Conservation (phyloP, 139 green algal species). For the Trebouxia sp. region DNA sequence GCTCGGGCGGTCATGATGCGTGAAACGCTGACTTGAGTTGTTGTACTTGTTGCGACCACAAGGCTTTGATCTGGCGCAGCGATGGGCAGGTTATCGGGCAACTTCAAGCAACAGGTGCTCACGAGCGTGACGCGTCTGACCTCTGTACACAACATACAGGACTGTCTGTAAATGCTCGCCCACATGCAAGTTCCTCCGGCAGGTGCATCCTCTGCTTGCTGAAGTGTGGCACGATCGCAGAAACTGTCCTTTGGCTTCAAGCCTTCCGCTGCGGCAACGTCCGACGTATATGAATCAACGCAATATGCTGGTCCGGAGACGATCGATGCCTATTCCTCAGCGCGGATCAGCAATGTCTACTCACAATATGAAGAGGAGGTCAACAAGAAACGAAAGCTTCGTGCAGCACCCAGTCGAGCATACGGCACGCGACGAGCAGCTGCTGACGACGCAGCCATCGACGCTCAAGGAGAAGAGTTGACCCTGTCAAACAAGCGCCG, state of each 20-base stretch:
- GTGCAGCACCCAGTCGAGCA: background rate
- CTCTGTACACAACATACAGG: background rate
- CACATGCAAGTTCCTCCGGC: no score
- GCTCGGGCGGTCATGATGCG: no score
- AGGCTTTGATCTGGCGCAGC: no score
- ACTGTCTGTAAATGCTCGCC: no score
- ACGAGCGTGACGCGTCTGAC: no score
- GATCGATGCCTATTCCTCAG: background rate
- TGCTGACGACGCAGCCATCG: background rate
- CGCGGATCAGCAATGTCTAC: background rate
- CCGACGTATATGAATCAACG: background rate
- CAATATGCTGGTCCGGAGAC: background rate
- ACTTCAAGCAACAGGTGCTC: conserved; percentile 19
- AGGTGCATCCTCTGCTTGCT: background rate
- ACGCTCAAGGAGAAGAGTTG: background rate
- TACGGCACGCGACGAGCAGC: conserved; percentile 6
- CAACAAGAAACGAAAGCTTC: conserved; percentile 25
- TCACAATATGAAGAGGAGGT: conserved; percentile 22
- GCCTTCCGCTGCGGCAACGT: background rate
- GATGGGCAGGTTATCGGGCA: background rate
- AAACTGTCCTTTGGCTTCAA: background rate
- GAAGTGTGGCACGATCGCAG: background rate
- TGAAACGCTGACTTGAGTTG: no score
- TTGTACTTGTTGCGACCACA: no score
- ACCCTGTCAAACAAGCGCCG: conserved; percentile 11